phyloP scores from a whole-genome alignment of 352 stramenopile genomes.

The Globisporangium recalcitrans region DNA sequence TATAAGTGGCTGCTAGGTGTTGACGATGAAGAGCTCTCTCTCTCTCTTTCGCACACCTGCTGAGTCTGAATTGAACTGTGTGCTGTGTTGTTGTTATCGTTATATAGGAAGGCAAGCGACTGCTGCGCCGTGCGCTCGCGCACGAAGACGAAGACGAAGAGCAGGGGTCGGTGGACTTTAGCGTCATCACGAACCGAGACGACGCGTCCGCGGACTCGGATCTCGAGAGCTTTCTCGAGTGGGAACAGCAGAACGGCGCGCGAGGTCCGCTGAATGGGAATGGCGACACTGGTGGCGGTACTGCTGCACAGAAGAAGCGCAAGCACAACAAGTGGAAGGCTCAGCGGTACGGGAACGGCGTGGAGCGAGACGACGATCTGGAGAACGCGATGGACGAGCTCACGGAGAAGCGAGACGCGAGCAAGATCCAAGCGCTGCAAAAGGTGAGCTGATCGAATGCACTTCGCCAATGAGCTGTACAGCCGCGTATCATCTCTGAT shows the following conservation, averaged over 20 bases:
- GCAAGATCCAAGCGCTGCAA: constrained; percentile 47
- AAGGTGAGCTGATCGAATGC: constrained; percentile 22
- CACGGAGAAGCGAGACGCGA: constrained; percentile 56
- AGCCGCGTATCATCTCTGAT: no score
- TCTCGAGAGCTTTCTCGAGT: constrained; percentile 50
- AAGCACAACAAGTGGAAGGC: constrained; percentile 29
- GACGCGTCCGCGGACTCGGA: constrained; percentile 57
- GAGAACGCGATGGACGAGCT: constrained; percentile 52
- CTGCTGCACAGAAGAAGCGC: constrained; percentile 18
- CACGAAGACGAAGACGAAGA: constrained; percentile 36
- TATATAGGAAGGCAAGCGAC: constrained; percentile 40
- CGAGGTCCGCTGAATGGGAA: not conserved
- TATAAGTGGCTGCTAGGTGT: not conserved
- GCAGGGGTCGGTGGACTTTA: constrained; percentile 23
- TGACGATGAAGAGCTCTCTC: not conserved
- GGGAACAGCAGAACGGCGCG: constrained; percentile 27
- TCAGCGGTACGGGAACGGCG: constrained; percentile 25
- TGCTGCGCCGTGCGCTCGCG: constrained; percentile 47
- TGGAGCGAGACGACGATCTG: constrained; percentile 33
- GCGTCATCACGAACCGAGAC: constrained; percentile 34
- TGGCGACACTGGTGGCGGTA: not conserved
- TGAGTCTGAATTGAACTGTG: not conserved
- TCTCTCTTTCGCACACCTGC: no score
- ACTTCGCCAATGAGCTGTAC: not conserved
- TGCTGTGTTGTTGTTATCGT: not conserved